These are phyloP conservation scores for Globisporangium nunn DNA, from an alignment of 352 stramenopile species.

Conservation along the genomic window DNA sequence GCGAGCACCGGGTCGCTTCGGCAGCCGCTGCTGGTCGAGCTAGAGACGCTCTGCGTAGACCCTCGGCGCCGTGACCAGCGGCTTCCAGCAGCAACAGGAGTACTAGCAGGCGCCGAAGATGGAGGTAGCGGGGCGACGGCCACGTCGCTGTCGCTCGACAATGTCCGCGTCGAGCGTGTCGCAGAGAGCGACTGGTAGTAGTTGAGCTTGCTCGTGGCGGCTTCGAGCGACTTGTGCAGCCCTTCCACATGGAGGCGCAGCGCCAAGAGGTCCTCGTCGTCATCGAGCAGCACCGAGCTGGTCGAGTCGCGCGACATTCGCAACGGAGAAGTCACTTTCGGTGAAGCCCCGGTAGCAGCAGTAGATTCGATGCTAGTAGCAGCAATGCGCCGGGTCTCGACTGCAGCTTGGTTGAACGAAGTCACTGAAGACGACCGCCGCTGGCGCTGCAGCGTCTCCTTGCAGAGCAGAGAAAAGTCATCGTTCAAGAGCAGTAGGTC, in stretches of 20 bases:
- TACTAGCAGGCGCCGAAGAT: neutral
- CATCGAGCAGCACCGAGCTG: neutral
- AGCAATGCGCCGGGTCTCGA: constrained; percentile 25
- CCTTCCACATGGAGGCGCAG: constrained; percentile 43
- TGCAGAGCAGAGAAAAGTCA: constrained; percentile 49
- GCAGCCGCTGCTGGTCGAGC: constrained; percentile 7
- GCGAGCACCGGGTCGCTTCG: constrained; percentile 22
- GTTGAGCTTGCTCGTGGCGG: constrained; percentile 48
- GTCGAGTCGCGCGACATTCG: neutral
- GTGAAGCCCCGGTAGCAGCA: neutral
- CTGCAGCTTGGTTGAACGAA: constrained; percentile 27
- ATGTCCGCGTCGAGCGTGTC: neutral
- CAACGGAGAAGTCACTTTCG: constrained; percentile 7
- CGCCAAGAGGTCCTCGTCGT: constrained; percentile 28
- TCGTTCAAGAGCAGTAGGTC: constrained; percentile 36
- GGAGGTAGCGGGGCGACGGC: neutral
- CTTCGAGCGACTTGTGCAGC: constrained; percentile 36
- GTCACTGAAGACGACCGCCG: constrained; percentile 7
- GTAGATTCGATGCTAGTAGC: too few relatives aligned
- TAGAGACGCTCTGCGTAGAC: constrained; percentile 2
- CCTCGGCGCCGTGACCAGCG: neutral
- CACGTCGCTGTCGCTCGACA: constrained; percentile 6
- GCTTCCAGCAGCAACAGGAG: neutral
- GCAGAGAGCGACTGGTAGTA: constrained; percentile 12
- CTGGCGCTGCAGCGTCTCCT: constrained; percentile 26